Conservation (phyloP, 371 early-diverging fungal genomes). For the Umbelopsis sp. region DNA sequence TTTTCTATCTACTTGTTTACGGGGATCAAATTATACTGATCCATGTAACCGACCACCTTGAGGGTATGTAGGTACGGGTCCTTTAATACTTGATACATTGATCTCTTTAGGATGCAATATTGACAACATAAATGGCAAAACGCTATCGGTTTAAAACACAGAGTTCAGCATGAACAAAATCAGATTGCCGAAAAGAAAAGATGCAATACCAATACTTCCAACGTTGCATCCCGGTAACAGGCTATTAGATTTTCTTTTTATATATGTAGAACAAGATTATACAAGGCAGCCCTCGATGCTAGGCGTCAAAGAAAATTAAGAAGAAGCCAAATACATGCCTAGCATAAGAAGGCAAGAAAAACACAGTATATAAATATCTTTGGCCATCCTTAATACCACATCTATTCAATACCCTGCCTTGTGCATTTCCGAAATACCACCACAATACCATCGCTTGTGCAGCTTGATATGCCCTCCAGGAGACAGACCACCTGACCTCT, state of each 20-base stretch:
- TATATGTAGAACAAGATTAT: no score
- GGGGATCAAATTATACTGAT: not conserved
- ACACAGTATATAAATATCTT: not conserved
- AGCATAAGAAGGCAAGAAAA: not conserved
- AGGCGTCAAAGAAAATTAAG: no score
- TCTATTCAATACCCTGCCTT: not conserved
- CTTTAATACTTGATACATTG: no score
- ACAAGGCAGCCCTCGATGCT: no score
- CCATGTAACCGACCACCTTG: no score
- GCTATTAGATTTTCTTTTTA: no score
- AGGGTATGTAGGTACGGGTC: no score
- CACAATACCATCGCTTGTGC: slow-evolving; percentile 53
- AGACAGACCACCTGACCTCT: slow-evolving; percentile 18
- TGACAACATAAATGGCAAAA: not conserved
- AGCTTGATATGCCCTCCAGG: slow-evolving; percentile 41
- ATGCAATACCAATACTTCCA: not conserved
- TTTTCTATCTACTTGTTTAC: slow-evolving; percentile 30
- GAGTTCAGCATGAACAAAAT: not conserved
- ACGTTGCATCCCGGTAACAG: not conserved
- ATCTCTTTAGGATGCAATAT: no score
- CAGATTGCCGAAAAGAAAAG: not conserved
- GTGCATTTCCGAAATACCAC: slow-evolving; percentile 32
- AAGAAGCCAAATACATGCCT: no score
- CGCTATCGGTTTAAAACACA: not conserved
- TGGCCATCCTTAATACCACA: slow-evolving; percentile 33